A percentile compares a stretch with the other conserved stretches of the same genome.
These are phyloP conservation scores for Pestalotiopsis sp. DNA, from an alignment of 2,329 filamentous ascomycete species.

Conservation along the genomic window DNA sequence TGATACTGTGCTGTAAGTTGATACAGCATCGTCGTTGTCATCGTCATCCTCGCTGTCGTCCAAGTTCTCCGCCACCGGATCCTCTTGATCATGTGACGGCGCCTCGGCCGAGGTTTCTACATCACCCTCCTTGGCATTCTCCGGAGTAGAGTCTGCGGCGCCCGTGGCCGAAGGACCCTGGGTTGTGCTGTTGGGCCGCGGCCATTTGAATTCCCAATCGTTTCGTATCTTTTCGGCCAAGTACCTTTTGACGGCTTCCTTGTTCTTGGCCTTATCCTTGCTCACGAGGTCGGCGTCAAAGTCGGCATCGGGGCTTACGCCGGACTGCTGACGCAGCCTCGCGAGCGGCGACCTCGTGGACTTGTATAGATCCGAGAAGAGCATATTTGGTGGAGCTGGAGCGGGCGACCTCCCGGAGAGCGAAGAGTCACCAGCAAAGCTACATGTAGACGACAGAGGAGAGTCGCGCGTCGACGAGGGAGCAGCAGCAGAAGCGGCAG, in stretches of 20 bases:
- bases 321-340: slow-evolving; percentile 48
- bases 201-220: slow-evolving; percentile 66
- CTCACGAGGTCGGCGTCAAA: slow-evolving; percentile 64
- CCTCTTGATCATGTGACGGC: background rate
- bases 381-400: slow-evolving; percentile 43
- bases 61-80: slow-evolving; percentile 21
- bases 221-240: slow-evolving; percentile 56
- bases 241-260: slow-evolving; percentile 62
- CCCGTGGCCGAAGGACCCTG: background rate
- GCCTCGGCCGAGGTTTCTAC: background rate
- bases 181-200: slow-evolving; percentile 28
- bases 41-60: slow-evolving; percentile 39
- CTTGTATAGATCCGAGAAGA: slow-evolving; percentile 63
- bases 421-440: slow-evolving; percentile 14
- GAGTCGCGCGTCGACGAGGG: slow-evolving; percentile 1
- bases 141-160: background rate
- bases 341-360: slow-evolving; percentile 55
- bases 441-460: background rate
- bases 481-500: slow-evolving; percentile 9
- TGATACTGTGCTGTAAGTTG: slow-evolving; percentile 43
- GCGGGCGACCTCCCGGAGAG: slow-evolving; percentile 19
- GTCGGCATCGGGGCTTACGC: slow-evolving; percentile 36
- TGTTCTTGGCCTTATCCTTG: slow-evolving; percentile 64
- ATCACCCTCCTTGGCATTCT: background rate
- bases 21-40: slow-evolving; percentile 47